Conservation (phyloP, 1,284 basidiomycete genomes). For the Erythrobasidium hasegawianum region DNA sequence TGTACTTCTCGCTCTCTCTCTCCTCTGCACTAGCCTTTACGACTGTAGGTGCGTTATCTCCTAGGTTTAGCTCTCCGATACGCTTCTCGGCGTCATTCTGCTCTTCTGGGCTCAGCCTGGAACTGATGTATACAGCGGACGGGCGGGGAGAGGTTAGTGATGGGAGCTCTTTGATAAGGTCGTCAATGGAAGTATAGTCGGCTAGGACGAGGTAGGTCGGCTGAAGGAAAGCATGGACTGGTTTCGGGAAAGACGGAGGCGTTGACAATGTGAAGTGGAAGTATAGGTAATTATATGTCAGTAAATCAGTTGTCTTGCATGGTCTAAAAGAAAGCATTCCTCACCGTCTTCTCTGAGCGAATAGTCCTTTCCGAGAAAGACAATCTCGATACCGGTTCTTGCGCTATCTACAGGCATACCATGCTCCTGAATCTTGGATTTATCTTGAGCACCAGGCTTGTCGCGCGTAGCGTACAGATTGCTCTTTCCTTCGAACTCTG, state of each 20-base stretch:
- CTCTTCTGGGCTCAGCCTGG: not conserved
- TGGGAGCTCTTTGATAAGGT: not conserved
- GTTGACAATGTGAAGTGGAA: not conserved
- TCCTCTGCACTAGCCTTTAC: not conserved
- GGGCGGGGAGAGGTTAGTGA: not conserved
- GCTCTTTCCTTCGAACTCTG: constrained; percentile 3
- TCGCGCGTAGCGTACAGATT: not conserved
- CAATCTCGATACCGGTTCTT: constrained; percentile 2
- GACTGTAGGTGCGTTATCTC: not conserved
- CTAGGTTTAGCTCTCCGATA: not conserved
- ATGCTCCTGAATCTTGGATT: not conserved
- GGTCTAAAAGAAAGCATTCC: not conserved
- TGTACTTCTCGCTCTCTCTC: not conserved
- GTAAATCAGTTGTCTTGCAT: not conserved
- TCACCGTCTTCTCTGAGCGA: not conserved
- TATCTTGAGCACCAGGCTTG: constrained; percentile 1
- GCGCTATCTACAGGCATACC: not conserved
- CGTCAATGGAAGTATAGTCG: not conserved
- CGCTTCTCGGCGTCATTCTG: not conserved
- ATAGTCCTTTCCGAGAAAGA: constrained; percentile 1
- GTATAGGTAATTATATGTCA: not conserved
- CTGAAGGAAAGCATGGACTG: not conserved
- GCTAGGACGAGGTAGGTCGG: not conserved
- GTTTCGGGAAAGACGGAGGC: too few relatives aligned
- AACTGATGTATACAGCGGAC: not conserved